Conservation (phyloP, 2,329 filamentous ascomycete genomes). For the Cytospora piceae region DNA sequence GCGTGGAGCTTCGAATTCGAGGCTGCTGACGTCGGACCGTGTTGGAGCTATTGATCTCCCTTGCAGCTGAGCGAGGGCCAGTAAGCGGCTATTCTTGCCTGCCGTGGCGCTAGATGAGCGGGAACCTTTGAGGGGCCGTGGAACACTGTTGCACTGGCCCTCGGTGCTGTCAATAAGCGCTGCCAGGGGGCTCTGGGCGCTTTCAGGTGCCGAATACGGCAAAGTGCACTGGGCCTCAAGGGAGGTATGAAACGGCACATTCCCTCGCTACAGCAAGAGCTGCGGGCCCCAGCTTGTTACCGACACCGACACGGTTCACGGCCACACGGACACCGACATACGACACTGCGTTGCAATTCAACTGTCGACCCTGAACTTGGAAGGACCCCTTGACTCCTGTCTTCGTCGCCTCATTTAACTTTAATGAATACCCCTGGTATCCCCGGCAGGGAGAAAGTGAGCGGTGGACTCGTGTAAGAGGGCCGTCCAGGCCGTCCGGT, state of each 20-base stretch:
- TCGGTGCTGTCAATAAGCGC: neutral
- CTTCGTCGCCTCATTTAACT: slow-evolving; percentile 22
- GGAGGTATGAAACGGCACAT: neutral
- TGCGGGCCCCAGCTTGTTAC: neutral
- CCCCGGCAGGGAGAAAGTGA: slow-evolving; percentile 21
- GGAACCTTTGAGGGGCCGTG: too few species aligned
- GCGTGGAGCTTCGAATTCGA: slow-evolving; percentile 8
- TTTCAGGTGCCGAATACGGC: neutral
- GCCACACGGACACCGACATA: neutral
- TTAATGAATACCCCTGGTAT: slow-evolving; percentile 25
- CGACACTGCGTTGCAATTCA: slow-evolving; percentile 4
- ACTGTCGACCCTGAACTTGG: slow-evolving; percentile 13
- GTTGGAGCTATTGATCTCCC: neutral
- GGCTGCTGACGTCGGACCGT: slow-evolving; percentile 18
- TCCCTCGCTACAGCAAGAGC: neutral
- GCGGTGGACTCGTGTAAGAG: slow-evolving; percentile 23
- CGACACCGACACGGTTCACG: neutral
- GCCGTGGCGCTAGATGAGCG: neutral
- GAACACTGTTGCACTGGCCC: neutral
- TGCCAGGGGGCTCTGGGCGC: neutral
- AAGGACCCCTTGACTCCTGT: slow-evolving; percentile 19
- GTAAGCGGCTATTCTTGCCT: neutral
- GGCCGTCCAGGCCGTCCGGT: slow-evolving; percentile 4
- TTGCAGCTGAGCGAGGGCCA: neutral
- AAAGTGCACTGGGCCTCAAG: neutral